Conservation (phyloP, 2,329 filamentous ascomycete species). For the Zopfia rhizophila region DNA sequence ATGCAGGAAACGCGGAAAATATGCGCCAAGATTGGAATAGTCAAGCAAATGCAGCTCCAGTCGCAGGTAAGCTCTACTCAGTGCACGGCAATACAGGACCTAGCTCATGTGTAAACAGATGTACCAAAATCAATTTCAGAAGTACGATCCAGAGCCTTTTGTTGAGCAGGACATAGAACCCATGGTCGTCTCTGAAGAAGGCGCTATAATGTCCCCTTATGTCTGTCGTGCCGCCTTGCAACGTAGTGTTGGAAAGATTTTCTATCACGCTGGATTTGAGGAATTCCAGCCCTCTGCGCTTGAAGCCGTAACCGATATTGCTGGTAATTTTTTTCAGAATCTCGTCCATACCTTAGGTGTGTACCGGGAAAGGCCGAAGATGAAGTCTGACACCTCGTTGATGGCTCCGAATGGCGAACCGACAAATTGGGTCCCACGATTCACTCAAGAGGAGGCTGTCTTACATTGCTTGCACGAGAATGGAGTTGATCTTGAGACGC, state of each 20-base stretch:
- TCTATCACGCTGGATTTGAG: slow-evolving; percentile 96
- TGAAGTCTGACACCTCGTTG: slow-evolving; percentile 61
- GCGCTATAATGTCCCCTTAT: slow-evolving; percentile 85
- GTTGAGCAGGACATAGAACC: slow-evolving; percentile 85
- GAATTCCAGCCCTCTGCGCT: slow-evolving; percentile 95
- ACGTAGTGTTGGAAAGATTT: slow-evolving; percentile 90
- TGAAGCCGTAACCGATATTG: slow-evolving; percentile 88
- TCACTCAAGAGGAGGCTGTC: slow-evolving; percentile 84
- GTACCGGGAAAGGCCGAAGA: slow-evolving; percentile 85
- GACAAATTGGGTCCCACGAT: slow-evolving; percentile 70
- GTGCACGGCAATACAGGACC: slow-evolving; percentile 4
- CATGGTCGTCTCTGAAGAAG: slow-evolving; percentile 89
- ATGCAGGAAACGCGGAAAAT: slow-evolving; percentile 98
- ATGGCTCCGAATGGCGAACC: slow-evolving; percentile 37
- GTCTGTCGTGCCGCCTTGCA: slow-evolving; percentile 86
- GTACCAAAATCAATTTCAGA: slow-evolving; percentile 98
- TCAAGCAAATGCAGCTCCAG: slow-evolving; percentile 99
- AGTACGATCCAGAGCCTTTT: slow-evolving; percentile 92
- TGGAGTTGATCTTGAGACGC: slow-evolving; percentile 80
- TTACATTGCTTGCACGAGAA: slow-evolving; percentile 87
- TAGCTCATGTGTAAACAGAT: slow-evolving; percentile 65
- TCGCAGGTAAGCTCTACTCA: slow-evolving; percentile 73
- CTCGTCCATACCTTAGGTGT: slow-evolving; percentile 80
- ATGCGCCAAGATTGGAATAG: slow-evolving; percentile 94
- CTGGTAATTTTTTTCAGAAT: slow-evolving; percentile 88